Evolutionary conservation across 805 yeast species (phyloP), one percentile per base, ranked within the genome.

Genomic region (Tetrapisispora nanseiensis): DNA sequence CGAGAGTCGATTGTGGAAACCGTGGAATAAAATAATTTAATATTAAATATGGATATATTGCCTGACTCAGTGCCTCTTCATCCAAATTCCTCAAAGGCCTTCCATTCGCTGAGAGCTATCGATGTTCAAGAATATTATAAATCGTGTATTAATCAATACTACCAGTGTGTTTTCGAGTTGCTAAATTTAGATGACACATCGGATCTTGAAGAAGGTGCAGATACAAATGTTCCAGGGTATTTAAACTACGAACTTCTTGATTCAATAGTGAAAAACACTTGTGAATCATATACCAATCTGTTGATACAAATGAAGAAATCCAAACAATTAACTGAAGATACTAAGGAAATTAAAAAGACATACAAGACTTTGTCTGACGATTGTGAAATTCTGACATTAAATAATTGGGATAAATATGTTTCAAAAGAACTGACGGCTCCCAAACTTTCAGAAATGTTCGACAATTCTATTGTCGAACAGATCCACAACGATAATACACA

Each of bases 371-470:
- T 15, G 11, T 44, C 52, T 10, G 51, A 50, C 15, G 37, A 40
- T 15, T 46, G 46, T 29, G 51, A 49, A 9, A 46, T 46, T 3
- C 42, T 54, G 15, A 43, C 43, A 7, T 43, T 52, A 15, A 47
- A 46, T 15, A 52, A 44, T n/a, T 55, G 60, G 62, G 50, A 47
- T 15, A 38, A 34, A 21, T 55, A 52, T 42, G 24, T 38, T 1
- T 38, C 42, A 7, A 43, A 45, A 5, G 46, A 44, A 9, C 18
- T 48, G 6, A 39, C 29, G 3, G 52, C 54, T 3, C 56, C 59
- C 18, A 33, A 37, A 16, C 34, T 56, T n/a, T 33, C 44, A 15
- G 39, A 46, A n/a, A 12, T 52, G 16, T 39, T 32, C 20, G 20
- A 20, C 9, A 35, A 37, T 26, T n/a, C n/a, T n/a, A n/a, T n/a